Evolutionary conservation across 1,284 basidiomycete species (phyloP), one percentile per base, ranked within the genome.

Genomic region (Tylopilus orsonianus): DNA sequence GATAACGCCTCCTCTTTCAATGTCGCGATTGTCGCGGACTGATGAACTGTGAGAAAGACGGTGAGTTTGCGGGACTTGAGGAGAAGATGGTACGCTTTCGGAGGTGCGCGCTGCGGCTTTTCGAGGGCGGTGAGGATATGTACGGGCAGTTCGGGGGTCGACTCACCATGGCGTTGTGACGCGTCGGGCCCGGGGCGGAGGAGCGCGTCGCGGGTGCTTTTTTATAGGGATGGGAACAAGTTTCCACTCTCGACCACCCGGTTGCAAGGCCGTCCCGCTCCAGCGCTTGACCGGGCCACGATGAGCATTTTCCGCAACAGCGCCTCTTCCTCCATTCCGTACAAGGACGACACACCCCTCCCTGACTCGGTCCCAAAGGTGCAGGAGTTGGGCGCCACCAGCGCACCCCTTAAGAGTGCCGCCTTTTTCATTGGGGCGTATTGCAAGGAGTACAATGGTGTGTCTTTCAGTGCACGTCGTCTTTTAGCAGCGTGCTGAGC

Each of bases 391-490:
- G 97, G 96, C 46, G 79, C 78, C 39, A 94, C 93, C 2, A 97
- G 93, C 57, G 97, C 88, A 46, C 97, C 97, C 5, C 76, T 99
- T 61, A 98, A 99, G 78, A 92, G 89, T 58, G 94, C 96, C 4
- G 87, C 92, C 12, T 99, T 98, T 82, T 98, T 98, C 77, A 87
- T 99, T 67, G 97, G 94, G 30, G 86, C 91, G 44, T 83, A 92
- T 69, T 99, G 96, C 82, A 92, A 93, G 73, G 90, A 93, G 52
- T 96, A 88, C 75, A 98, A 97, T 73, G 97, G 95, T 95, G 62
- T 55, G 87, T 77, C 23, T 20, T 8, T 33, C 1, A 3, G 8
- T 29, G 32, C 4, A 12, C 5, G 5, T 37, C 26, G 40, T 13
- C 8, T 7, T 23, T 19, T 22, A 14, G 27, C 14, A 16, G 19